Evolutionary conservation across 345 rosid species (phyloP), one percentile per base, ranked within the genome.

Genomic region (Clarkia xantiana): DNA sequence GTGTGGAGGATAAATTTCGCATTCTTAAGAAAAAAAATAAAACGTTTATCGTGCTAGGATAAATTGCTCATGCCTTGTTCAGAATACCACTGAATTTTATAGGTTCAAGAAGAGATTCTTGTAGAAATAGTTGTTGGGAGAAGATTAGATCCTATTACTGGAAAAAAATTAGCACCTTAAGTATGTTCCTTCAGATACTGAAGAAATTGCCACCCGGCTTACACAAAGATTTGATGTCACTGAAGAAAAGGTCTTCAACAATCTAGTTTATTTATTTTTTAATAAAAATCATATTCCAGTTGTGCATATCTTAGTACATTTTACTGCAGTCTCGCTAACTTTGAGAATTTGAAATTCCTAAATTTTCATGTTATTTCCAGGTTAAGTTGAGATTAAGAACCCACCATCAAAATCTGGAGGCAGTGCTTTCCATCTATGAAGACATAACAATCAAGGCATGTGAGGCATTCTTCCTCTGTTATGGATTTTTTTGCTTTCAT

Each of bases 211-310:
- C 49, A 79, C 81, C 23, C 77, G 97, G 57, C 78, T 86, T 39
- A 79, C 91, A 39, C 94, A 83, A 63, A 80, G 94, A 39, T 86
- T 90, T 66, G 97, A 90, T 66, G 95, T 85, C 67, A 90, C 95
- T 0, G 86, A 77, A 71, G 95, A 90, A 55, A 90, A 83, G 95
- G 97, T 70, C 76, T 55, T n/a, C n/a, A n/a, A n/a, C n/a, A n/a
- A n/a, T n/a, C n/a, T n/a, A n/a, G n/a, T n/a, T n/a, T n/a, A n/a
- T n/a, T n/a, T n/a, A n/a, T n/a, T n/a, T n/a, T n/a, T n/a, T n/a
- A n/a, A n/a, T n/a, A n/a, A n/a, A n/a, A n/a, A n/a, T n/a, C n/a
- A n/a, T n/a, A n/a, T n/a, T n/a, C n/a, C n/a, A n/a, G n/a, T 13
- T 25, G 2, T 14, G 23, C 5, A 45, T 45, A 9, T n/a, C 17